Evolutionary conservation across 257 asterid species (phyloP), one percentile per base, ranked within the genome.

Genomic region (Ilex aquifolium): DNA sequence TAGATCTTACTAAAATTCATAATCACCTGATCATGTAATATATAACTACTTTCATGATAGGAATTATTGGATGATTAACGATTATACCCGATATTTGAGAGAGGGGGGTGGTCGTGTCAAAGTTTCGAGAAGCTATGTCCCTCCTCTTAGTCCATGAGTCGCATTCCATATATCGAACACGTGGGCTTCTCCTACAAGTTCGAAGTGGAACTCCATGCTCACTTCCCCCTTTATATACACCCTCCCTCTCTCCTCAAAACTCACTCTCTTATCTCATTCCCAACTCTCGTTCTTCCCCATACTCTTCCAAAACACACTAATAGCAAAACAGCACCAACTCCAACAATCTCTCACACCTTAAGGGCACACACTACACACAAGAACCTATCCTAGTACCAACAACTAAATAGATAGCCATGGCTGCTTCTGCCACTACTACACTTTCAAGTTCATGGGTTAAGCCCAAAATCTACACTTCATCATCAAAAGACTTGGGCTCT

Each of bases 171-270:
- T 69, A 69, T 74, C 69, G 40, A 74, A 83, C 96, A 88, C 97
- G 97, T 88, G 91, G 93, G 65, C 88, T 61, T 74, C 83, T 69
- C 76, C 63, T 74, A 68, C 80, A 59, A 68, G 77, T 74, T 67
- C 61, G 69, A 71, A 66, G 70, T 82, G 88, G 89, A 78, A 83
- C 83, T 59, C 65, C 66, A 1, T 62, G 31, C 72, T 73, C 77
- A 3, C 81, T 7, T 39, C 50, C 36, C 51, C 44, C 70, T 58
- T 85, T 79, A 83, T 85, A 78, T 81, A 85, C 76, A 78, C 76
- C 36, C 68, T 53, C 56, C 71, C 8, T 54, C 72, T 61, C 73
- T 62, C 39, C 59, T 54, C 62, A 55, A 44, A 52, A 63, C 75
- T 17, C 76, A 64, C 44, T 36, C 42, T 8, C 0, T 2, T 36